phyloP scores from a whole-genome alignment of 768 basidiomycete species.

The Tylopilus felleus region DNA sequence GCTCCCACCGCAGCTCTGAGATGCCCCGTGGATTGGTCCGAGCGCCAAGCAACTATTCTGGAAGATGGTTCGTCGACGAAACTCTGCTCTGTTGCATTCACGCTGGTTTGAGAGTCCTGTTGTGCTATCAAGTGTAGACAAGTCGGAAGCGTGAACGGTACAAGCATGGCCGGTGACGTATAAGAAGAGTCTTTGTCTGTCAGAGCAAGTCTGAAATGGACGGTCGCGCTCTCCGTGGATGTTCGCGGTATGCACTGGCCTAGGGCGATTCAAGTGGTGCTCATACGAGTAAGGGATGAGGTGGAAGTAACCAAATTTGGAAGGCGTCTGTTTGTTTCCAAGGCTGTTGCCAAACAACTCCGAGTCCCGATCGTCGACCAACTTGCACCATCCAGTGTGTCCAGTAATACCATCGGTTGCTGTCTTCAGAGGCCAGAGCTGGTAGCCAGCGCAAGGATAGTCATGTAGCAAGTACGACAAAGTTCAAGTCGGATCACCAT shows the following conservation, averaged over 20 bases:
- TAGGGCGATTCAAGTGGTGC: not conserved
- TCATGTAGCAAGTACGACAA: too few species aligned
- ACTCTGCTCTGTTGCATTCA: conserved; percentile 21
- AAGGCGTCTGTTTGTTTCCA: conserved; percentile 28
- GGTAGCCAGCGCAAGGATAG: too few species aligned
- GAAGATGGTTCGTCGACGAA: conserved; percentile 22
- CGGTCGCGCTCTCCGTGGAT: not conserved
- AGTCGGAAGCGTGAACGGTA: conserved; percentile 23
- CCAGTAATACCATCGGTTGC: too few species aligned
- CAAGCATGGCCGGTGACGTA: conserved; percentile 17
- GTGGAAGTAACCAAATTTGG: conserved; percentile 8
- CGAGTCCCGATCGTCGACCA: too few species aligned
- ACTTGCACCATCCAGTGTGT: too few species aligned
- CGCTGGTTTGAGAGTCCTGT: conserved; percentile 9
- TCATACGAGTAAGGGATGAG: conserved; percentile 1
- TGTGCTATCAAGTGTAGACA: conserved; percentile 13
- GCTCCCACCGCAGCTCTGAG: conserved; percentile 24
- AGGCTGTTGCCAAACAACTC: conserved; percentile 29
- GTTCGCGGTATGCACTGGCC: conserved; percentile 6
- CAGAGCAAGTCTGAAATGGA: not conserved
- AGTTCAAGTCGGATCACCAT: too few species aligned
- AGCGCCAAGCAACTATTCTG: conserved; percentile 17
- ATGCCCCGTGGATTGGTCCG: not conserved
- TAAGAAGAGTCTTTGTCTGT: not conserved
- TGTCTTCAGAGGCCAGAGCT: too few species aligned